Evolutionary conservation across 768 basidiomycete genomes (phyloP), one percentile per base, ranked within the genome.

Genomic region (Artomyces pyxidatus): DNA sequence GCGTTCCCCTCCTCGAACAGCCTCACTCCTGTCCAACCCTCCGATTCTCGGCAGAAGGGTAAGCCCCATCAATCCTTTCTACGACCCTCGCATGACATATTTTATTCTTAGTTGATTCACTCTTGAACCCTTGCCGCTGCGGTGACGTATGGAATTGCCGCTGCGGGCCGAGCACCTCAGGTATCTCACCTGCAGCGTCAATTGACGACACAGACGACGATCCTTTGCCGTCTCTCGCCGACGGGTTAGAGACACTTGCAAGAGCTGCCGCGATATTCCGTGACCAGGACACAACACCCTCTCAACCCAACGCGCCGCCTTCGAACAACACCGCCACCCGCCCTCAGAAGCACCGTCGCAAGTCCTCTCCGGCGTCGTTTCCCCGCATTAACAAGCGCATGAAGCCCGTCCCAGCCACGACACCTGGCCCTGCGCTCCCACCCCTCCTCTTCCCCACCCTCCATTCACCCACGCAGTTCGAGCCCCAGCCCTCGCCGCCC

Each of bases 41-140:
- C 56, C 16, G 30, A 55, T 37, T 49, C 56, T 27, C 56, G 49
- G 22, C 56, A 57, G 50, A 51, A 48, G 46, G 49, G 56, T 55
- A 46, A 17, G 29, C 16, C n/a, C 2, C 16, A 22, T 28, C n/a
- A 35, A 17, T 21, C 16, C 28, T 9, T n/a, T 42, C 40, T 1
- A 19, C 23, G 19, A 29, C 7, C 14, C 17, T 26, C 35, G 9
- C 23, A n/a, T n/a, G 14, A 32, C 27, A 9, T 29, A 16, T 30
- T 27, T 42, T 22, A 39, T 16, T 26, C 19, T 12, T 44, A 57
- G 56, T 57, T 19, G 43, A 54, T 25, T 48, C 56, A 3, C 30
- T 57, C 17, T 44, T 57, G 14, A 57, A 57, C 50, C 53, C 56
- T 25, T 57, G 56, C 21, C 49, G 39, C 21, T 57, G 56, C 44